Base-by-base conservation (phyloP, 768 basidiomycete species). In the Naganishia randhawae region DNA sequence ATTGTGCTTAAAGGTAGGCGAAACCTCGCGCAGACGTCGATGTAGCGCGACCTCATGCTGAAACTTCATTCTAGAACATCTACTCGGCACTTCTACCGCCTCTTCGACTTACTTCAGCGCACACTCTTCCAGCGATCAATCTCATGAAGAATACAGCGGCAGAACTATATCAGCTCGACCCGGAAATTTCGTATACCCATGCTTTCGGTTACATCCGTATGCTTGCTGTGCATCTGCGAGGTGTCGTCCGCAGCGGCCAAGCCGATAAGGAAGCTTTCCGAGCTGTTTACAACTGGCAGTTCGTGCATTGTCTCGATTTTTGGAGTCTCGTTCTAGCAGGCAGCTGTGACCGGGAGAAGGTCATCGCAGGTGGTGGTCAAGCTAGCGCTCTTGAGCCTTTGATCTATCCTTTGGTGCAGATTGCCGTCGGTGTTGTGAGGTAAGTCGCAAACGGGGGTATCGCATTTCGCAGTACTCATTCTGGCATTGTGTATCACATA, bases 281-380 rank as follows among this genome's bases (percentile, higher is more conserved):
- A 78, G 88, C 89, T 73, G 95, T 99, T 25, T 96, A 99, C 81
- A 99, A 97, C 81, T 99, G 96, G 96, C 96, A 97, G 81, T 97
- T 89, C 72, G 89, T 88, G 2, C 96, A 99, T 78, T 91, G 87
- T 68, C 83, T 99, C 71, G 96, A 99, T 82, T 98, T 98, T 75
- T 99, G 96, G 96, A 85, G 86, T 45, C 84, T 91, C 48, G 92
- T 97, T 11, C 84, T 99, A 11, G 89, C 88, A 25, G 84, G 88
- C 50, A 88, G 91, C 17, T 94, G 91, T 74, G 86, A 88, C 74
- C 81, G 82, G 32, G 82, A 87, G 73, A 81, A 83, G 2, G 83
- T 86, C 68, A 76, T 78, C 16, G 84, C 84, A 64, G 84, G 82
- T 22, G 75, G 71, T 10, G 83, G 84, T 8, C 80, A 84, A 63